Evolutionary conservation across 176 grass and related monocot species (phyloP), one percentile per base, ranked within the genome.

Genomic region (Thalia dealbata): DNA sequence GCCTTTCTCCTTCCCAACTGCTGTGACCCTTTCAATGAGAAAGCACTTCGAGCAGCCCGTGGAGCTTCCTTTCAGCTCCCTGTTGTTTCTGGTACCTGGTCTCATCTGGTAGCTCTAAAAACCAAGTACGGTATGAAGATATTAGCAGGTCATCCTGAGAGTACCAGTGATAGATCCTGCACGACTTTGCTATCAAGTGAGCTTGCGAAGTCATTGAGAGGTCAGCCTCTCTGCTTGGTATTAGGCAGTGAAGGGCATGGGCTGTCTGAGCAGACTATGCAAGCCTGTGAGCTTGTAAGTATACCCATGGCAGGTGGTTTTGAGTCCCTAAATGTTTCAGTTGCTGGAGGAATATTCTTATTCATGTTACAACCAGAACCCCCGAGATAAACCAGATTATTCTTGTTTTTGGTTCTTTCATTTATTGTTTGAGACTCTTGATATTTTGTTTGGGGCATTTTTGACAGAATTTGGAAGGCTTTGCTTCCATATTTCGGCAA

Each of bases 251-350:
- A 96, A 79, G 93, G 93, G 23, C 87, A 84, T 84, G 93, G 93
- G 44, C 82, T 96, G 11, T 92, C 86, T 52, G 21, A 70, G 68
- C 82, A 88, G 43, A 78, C 87, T 25, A 9, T 84, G 27, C 72
- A 88, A 61, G 76, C 79, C 19, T 85, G 89, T 74, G 74, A 92
- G 29, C 88, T 97, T 78, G 81, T 97, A 71, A 90, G 82, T 78
- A 92, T 97, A 82, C 89, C 93, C 50, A 97, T 92, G 89, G 83
- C 86, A 82, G 87, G 93, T 54, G 83, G 80, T 82, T 97, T 90
- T 56, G 93, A 97, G 78, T 97, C 93, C 58, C 76, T 97, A 64
- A 97, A 97, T 92, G 93, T 97, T 86, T 90, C 93, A 22, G 89
- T 97, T 68, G 87, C 93, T 13, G 89, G 93, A 76, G 93, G 93